These are phyloP conservation scores for Psophocarpus tetragonolobus DNA, from an alignment of 306 rosid genomes.

Conservation along the genomic window DNA sequence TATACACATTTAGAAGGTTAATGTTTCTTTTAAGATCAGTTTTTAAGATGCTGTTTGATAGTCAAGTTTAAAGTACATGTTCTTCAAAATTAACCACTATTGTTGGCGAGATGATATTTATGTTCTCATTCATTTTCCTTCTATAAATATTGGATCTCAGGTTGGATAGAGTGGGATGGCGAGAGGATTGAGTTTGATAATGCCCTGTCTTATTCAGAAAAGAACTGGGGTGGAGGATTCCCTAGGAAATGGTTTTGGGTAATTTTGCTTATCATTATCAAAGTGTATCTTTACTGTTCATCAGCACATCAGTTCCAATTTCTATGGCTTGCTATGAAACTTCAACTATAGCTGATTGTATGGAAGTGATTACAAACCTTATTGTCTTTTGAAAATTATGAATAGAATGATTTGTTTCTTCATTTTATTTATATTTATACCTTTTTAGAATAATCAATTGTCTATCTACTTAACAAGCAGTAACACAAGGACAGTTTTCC, in stretches of 20 bases:
- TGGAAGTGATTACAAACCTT: neutral
- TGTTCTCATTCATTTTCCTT: slow-evolving; percentile 37
- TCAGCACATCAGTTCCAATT: neutral
- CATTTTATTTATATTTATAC: neutral
- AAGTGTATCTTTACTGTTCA: slow-evolving; percentile 22
- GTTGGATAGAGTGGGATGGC: slow-evolving; percentile 99
- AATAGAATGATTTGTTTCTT: slow-evolving; percentile 18
- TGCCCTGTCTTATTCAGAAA: slow-evolving; percentile 94
- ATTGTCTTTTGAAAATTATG: slow-evolving; percentile 7
- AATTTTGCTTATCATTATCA: slow-evolving; percentile 37
- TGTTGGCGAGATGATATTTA: slow-evolving; percentile 4
- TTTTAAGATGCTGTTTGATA: slow-evolving; percentile 18
- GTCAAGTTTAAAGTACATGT: neutral
- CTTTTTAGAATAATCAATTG: neutral
- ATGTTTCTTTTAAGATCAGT: neutral
- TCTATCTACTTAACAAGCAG: slow-evolving; percentile 10
- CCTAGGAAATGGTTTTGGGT: slow-evolving; percentile 99
- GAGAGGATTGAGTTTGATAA: slow-evolving; percentile 86
- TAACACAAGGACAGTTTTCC: slow-evolving; percentile 7
- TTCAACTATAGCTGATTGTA: slow-evolving; percentile 6
- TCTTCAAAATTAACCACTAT: slow-evolving; percentile 6
- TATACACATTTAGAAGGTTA: neutral
- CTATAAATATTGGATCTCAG: slow-evolving; percentile 62
- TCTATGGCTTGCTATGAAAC: slow-evolving; percentile 23
- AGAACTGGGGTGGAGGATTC: slow-evolving; percentile 98